A percentile compares a stretch with the other conserved stretches of the same genome.
phyloP scores from a whole-genome alignment of 2,329 filamentous ascomycete species.

The Torrubiella hemipterigena region DNA sequence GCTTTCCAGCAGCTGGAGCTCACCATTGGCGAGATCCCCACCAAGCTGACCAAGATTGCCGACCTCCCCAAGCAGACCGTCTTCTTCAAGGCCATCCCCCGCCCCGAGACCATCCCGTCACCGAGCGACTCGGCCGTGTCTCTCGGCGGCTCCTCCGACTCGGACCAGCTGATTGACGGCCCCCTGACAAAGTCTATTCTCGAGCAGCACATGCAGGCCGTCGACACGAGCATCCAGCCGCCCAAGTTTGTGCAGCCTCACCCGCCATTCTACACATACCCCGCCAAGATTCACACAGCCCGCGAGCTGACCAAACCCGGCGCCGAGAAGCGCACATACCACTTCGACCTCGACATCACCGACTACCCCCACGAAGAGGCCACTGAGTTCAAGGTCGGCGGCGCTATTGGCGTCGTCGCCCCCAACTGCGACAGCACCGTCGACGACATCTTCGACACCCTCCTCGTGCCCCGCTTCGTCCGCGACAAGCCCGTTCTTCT shows the following conservation, averaged over 20 bases:
- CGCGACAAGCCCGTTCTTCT: slow-evolving; percentile 75
- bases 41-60: slow-evolving; percentile 56
- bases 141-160: slow-evolving; percentile 23
- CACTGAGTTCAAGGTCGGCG: slow-evolving; percentile 91
- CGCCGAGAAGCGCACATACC: slow-evolving; percentile 92
- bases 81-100: slow-evolving; percentile 50
- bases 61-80: slow-evolving; percentile 66
- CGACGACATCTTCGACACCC: slow-evolving; percentile 70
- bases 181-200: slow-evolving; percentile 14
- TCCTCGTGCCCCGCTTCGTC: slow-evolving; percentile 69
- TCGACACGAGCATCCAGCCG: slow-evolving; percentile 57
- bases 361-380: slow-evolving; percentile 79
- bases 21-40: slow-evolving; percentile 64
- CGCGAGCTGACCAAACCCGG: slow-evolving; percentile 79
- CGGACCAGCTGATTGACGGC: slow-evolving; percentile 18
- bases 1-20: slow-evolving; percentile 73
- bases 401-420: slow-evolving; percentile 85
- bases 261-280: slow-evolving; percentile 82
- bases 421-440: slow-evolving; percentile 70
- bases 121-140: slow-evolving; percentile 38
- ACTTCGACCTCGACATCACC: slow-evolving; percentile 94
- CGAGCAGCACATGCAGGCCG: slow-evolving; percentile 12
- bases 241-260: slow-evolving; percentile 89
- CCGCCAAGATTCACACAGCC: slow-evolving; percentile 73
- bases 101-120: slow-evolving; percentile 19